Evolutionary conservation across 2,329 filamentous ascomycete genomes (phyloP).

Genomic region (Fusarium protoensiforme): DNA sequence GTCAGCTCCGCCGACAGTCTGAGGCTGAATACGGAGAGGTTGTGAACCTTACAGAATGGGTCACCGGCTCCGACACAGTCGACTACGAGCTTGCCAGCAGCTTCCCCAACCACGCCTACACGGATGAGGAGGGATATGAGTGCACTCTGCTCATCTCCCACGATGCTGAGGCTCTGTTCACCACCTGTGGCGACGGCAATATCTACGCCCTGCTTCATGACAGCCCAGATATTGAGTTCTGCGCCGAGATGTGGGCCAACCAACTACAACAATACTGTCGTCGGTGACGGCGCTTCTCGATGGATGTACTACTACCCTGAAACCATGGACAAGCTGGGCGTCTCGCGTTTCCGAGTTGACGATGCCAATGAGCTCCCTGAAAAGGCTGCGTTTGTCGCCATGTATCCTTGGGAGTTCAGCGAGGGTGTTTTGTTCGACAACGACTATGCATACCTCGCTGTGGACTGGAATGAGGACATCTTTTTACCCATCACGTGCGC

Average conservation of each 20-base stretch:
- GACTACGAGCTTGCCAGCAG: not conserved
- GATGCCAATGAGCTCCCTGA: constrained; percentile 26
- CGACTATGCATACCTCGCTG: not conserved
- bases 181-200: constrained; percentile 49
- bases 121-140: not conserved
- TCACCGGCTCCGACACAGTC: no score
- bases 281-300: constrained; percentile 35
- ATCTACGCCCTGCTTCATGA: constrained; percentile 41
- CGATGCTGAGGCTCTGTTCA: not conserved
- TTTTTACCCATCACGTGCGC: constrained; percentile 46
- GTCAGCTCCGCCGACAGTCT: no score
- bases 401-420: constrained; percentile 7
- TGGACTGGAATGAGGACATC: constrained; percentile 16
- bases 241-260: constrained; percentile 42
- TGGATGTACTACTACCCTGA: constrained; percentile 49
- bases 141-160: not conserved
- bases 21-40: no score
- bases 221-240: constrained; percentile 24
- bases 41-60: no score
- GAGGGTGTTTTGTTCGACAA: not conserved
- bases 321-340: constrained; percentile 46
- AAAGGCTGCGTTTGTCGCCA: constrained; percentile 27
- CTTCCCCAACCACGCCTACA: not conserved
- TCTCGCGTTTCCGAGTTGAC: constrained; percentile 44
- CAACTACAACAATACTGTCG: constrained; percentile 24